phyloP scores from a whole-genome alignment of 2,329 filamentous ascomycete species.

The Talaromyces sp. region DNA sequence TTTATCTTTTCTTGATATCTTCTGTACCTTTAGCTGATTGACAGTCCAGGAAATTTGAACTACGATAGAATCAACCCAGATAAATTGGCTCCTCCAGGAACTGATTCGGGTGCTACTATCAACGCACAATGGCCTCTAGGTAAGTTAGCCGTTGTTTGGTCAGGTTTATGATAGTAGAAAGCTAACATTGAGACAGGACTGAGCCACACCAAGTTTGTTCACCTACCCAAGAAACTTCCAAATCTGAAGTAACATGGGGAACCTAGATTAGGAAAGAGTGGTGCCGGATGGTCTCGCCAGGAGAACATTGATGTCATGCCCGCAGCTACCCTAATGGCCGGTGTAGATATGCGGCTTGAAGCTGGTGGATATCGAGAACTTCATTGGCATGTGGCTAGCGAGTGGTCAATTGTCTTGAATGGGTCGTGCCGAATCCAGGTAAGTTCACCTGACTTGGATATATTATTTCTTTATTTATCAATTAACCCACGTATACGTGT shows the following conservation, averaged over 20 bases:
- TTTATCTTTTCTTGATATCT: background rate
- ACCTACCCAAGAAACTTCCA: background rate
- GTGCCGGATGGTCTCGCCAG: conserved; percentile 52
- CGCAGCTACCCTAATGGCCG: conserved; percentile 48
- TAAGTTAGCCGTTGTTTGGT: conserved; percentile 3
- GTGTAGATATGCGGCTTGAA: conserved; percentile 57
- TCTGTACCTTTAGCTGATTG: conserved; percentile 1
- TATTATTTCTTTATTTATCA: background rate
- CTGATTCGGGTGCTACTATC: conserved; percentile 41
- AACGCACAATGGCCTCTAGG: conserved; percentile 53
- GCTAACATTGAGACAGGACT: conserved; percentile 25
- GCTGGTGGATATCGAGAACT: conserved; percentile 58
- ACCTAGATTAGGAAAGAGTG: conserved; percentile 36
- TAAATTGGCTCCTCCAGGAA: conserved; percentile 50
- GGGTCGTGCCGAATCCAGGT: conserved; percentile 35
- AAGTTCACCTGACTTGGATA: background rate
- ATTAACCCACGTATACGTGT: background rate
- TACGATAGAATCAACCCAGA: conserved; percentile 55
- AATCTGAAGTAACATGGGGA: background rate
- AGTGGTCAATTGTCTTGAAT: conserved; percentile 38
- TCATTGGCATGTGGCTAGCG: conserved; percentile 47
- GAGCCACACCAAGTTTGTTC: conserved; percentile 40
- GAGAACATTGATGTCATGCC: conserved; percentile 52
- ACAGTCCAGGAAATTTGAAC: conserved; percentile 35
- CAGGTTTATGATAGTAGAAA: conserved; percentile 5